Evolutionary conservation across 352 stramenopile species (phyloP), one percentile per base, ranked within the genome.

Genomic region (Lagenidium giganteum): DNA sequence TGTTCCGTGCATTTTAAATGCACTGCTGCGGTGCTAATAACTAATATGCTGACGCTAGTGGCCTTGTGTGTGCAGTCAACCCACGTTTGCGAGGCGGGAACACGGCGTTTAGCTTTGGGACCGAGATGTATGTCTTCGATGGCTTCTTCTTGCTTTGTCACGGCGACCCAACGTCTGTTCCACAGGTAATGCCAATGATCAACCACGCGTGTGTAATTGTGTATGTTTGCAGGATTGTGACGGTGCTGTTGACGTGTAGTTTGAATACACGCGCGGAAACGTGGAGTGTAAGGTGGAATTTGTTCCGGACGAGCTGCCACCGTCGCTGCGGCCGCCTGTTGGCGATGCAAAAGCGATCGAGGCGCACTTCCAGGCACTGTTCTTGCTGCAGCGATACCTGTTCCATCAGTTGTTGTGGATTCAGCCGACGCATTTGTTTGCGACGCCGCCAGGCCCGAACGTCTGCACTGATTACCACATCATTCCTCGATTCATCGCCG

Each of bases 91-190:
- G n/a, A n/a, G n/a, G 53, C 8, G 68, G 54, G 17, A 87, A 90
- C 66, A 92, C 83, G 16, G 73, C 73, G 13, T 71, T 93, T 28
- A 57, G 74, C 23, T 62, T 79, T n/a, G 63, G 77, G 14, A 60
- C 67, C 23, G 61, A 62, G 21, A 59, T 86, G 18, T 90, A 88
- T 47, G 48, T 91, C 21, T 94, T 94, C 40, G 83, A 94, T 37
- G 83, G 83, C 26, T 93, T 93, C 48, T 92, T 87, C 64, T 46
- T 94, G 42, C 61, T 94, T 13, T 89, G 67, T 30, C 80, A 92
- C 18, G 60, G 68, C 25, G 60, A 84, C 3, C 64, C 70, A 8
- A 55, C 57, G 1, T 57, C 78, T 8, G 61, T 90, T 14, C 73
- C 79, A 11, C 68, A 80, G 51, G 82, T 90, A 47, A 37, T n/a